Percentiles rank a stretch among this genome's conserved stretches.
These are phyloP conservation scores for Geotrichum carabidarum DNA, from an alignment of 1,139 yeast species.

Conservation along the genomic window DNA sequence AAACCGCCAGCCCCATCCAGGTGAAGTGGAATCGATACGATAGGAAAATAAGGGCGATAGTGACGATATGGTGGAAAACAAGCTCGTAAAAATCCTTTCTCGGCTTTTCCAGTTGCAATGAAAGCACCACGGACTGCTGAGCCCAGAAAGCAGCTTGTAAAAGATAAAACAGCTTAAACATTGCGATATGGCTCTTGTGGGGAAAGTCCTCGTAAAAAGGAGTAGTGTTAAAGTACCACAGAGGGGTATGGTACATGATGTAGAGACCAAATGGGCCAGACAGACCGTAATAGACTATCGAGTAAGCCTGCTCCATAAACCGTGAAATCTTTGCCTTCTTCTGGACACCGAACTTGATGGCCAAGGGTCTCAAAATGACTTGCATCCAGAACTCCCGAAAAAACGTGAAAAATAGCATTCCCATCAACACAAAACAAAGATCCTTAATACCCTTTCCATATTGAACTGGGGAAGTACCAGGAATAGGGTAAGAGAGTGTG, in stretches of 20 bases:
- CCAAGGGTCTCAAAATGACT: conserved; percentile 66
- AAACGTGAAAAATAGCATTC: conserved; percentile 84
- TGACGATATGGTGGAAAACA: conserved; percentile 87
- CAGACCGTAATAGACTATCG: conserved; percentile 71
- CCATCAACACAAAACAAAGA: conserved; percentile 69
- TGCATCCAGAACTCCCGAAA: conserved; percentile 90
- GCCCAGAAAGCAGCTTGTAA: conserved; percentile 97
- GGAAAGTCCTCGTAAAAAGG: conserved; percentile 79
- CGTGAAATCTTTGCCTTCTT: conserved; percentile 62
- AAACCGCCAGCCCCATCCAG: conserved; percentile 88
- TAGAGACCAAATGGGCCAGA: conserved; percentile 85
- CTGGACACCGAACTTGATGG: conserved; percentile 49
- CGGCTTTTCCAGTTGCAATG: conserved; percentile 86
- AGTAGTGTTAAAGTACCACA: conserved; percentile 85
- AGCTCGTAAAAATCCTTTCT: conserved; percentile 89
- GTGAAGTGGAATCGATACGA: conserved; percentile 96
- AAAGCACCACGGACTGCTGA: conserved; percentile 80
- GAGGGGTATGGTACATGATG: conserved; percentile 75
- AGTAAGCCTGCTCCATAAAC: conserved; percentile 89
- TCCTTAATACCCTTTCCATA: conserved; percentile 89
- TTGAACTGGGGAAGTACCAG: conserved; percentile 28
- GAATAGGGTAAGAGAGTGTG: conserved; percentile 57
- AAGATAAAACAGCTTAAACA: conserved; percentile 75
- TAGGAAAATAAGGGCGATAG: conserved; percentile 79
- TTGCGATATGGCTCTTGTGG: conserved; percentile 65